Base-by-base conservation (phyloP, 345 rosid genomes). In the Camelina hispida region DNA sequence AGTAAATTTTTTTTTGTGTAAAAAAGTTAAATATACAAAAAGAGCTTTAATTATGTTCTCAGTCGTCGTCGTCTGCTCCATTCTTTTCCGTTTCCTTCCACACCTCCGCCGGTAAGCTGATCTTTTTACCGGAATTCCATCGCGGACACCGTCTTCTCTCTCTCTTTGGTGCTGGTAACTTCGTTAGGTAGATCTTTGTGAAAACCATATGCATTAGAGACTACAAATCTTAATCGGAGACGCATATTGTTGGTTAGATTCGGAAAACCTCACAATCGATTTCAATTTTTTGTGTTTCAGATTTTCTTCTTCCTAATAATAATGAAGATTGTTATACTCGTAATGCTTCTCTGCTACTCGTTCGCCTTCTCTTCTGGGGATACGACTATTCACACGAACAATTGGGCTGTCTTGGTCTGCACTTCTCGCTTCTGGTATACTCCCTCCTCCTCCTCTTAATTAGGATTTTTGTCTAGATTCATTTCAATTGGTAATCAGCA, bases 351-450 rank as follows among this genome's bases (percentile, higher is more conserved):
- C 43, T 79, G 66, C 67, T 70, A 42, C 78, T 82, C 66, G 11
- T 28, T 77, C 51, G 79, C 81, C 17, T 55, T 72, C 54, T 84
- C 93, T 60, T 78, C 88, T 28, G 83, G 86, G 55, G 94, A 89
- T 70, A 78, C 91, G 42, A 71, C 93, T 16, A 86, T 85, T 76
- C 98, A 90, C 80, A 93, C 98, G 56, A 95, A 95, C 84, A 95
- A 92, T 72, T 95, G 99, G 99, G 99, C 99, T 64, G 96, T 95
- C 34, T 78, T 95, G 68, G 99, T 95, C 81, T 95, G 99, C 87
- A 93, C 98, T 43, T 95, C 98, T 83, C 97, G 97, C 56, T 92
- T 90, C 88, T 95, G 99, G 99, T 95, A 43, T 79, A n/a, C 15
- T 14, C 40, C 40, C 55, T 25, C 9, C 42, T 30, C 30, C 20